phyloP scores from a whole-genome alignment of 768 basidiomycete genomes.

The Porphyrellus cyaneotinctus region DNA sequence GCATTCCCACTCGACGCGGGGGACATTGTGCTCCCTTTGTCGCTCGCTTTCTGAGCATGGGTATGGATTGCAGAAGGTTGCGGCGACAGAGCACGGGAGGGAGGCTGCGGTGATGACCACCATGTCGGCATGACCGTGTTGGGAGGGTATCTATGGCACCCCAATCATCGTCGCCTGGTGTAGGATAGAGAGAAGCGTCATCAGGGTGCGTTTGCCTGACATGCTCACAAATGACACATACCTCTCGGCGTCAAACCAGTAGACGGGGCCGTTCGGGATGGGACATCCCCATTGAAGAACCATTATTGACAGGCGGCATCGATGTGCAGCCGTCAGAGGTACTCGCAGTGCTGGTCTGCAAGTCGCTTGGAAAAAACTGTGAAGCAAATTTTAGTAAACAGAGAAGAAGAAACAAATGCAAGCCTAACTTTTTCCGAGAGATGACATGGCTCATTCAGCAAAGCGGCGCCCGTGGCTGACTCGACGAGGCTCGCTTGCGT shows the following conservation, averaged over 20 bases:
- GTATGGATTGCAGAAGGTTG: conserved; percentile 12
- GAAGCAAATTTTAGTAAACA: not conserved
- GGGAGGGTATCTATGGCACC: conserved; percentile 12
- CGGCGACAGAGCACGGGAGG: conserved; percentile 19
- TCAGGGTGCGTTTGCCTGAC: too few species aligned
- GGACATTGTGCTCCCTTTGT: conserved; percentile 7
- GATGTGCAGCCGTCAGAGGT: too few species aligned
- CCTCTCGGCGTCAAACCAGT: conserved; percentile 61
- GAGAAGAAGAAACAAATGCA: not conserved
- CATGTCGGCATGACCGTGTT: conserved; percentile 1
- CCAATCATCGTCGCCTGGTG: conserved; percentile 21
- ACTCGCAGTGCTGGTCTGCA: too few species aligned
- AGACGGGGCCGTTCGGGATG: too few species aligned
- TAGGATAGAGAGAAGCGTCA: too few species aligned
- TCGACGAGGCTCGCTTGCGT: conserved; percentile 54
- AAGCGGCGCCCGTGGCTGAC: conserved; percentile 90
- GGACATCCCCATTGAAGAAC: too few species aligned
- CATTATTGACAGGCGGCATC: too few species aligned
- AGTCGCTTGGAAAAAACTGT: too few species aligned
- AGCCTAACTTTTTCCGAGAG: conserved; percentile 71
- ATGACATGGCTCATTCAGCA: conserved; percentile 96
- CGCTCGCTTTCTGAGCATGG: conserved; percentile 5
- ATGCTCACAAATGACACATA: too few species aligned
- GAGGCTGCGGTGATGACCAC: conserved; percentile 19
- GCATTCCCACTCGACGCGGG: conserved; percentile 9